Percentiles rank a stretch among this genome's conserved stretches.
phyloP scores from a whole-genome alignment of 2,329 filamentous ascomycete species.

The Neonectria sp. region DNA sequence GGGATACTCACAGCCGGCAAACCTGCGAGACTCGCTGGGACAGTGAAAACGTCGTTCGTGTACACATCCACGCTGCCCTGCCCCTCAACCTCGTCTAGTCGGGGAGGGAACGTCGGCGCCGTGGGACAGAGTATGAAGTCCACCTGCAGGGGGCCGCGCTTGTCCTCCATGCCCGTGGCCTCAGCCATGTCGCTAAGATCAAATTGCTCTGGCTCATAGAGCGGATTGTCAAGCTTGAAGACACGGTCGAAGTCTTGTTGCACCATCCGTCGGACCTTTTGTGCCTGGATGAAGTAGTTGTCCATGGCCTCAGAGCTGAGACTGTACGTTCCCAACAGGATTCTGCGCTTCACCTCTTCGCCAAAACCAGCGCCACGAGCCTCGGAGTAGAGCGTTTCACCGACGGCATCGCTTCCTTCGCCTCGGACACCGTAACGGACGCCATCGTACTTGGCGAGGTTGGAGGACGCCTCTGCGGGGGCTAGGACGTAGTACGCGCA shows the following conservation, averaged over 20 bases:
- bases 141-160: slow-evolving; percentile 74
- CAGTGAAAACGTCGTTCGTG: slow-evolving; percentile 95
- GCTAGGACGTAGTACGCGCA: slow-evolving; percentile 97
- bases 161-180: slow-evolving; percentile 65
- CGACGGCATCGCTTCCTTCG: slow-evolving; percentile 66
- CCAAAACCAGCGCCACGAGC: slow-evolving; percentile 85
- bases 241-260: slow-evolving; percentile 88
- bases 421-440: slow-evolving; percentile 86
- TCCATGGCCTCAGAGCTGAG: slow-evolving; percentile 92
- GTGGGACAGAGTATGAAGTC: slow-evolving; percentile 93
- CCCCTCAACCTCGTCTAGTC: slow-evolving; percentile 69
- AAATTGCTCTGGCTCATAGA: slow-evolving; percentile 69
- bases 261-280: slow-evolving; percentile 87
- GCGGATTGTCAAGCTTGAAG: slow-evolving; percentile 79
- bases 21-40: slow-evolving; percentile 93
- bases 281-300: slow-evolving; percentile 97
- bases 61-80: slow-evolving; percentile 81
- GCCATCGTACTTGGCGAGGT: slow-evolving; percentile 96
- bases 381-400: slow-evolving; percentile 80
- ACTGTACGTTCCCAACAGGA: slow-evolving; percentile 91
- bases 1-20: slow-evolving; percentile 91
- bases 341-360: slow-evolving; percentile 86
- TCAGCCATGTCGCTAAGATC: slow-evolving; percentile 74
- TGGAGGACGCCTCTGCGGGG: slow-evolving; percentile 94
- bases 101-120: slow-evolving; percentile 82